Base-by-base conservation (phyloP, 208 protist genomes). In the Novymonas esmeraldas region DNA sequence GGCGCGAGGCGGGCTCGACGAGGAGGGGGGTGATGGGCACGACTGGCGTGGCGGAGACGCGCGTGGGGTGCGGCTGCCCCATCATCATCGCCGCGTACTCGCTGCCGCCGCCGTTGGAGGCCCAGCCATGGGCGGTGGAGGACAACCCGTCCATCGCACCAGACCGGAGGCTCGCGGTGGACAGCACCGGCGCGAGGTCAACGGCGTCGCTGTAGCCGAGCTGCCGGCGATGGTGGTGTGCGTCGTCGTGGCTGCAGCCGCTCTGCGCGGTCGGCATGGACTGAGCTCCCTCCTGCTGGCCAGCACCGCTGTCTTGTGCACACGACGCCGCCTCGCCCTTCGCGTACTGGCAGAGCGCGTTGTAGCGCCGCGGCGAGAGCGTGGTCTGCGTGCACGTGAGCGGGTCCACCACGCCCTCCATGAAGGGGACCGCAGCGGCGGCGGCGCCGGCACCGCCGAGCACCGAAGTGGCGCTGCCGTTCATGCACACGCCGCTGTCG, bases 1-100 rank as follows among this genome's bases (percentile, higher is more conserved):
- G 66, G 22, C 81, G 72, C 9, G 42, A 79, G 28, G 48, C 63
- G 6, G 61, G 70, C 56, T 80, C 75, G 18, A 46, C 49, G 20
- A 77, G 60, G 67, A 80, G 73, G 13, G 81, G 81, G 0, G 59
- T 54, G 55, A 92, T 54, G n/a, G 85, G 73, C 45, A 92, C 85
- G 18, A 92, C 70, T 11, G 85, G 85, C 7, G 79, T 89, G 14
- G 80, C 60, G 20, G 75, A 72, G 62, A 75, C 7, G 14, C 74
- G 74, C 28, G 61, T 11, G 5, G 62, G 46, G 48, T 45, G 57
- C 9, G 18, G 33, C 7, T n/a, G 11, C 36, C 7, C 36, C 36
- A 11, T 11, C 36, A 41, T 41, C 7, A 5, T 11, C 7, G 5
- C 56, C 22, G 24, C 16, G 22, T 38, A 31, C 22, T 24, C 56